Evolutionary conservation across 345 rosid species (phyloP).

Genomic region (Clausena lansium): DNA sequence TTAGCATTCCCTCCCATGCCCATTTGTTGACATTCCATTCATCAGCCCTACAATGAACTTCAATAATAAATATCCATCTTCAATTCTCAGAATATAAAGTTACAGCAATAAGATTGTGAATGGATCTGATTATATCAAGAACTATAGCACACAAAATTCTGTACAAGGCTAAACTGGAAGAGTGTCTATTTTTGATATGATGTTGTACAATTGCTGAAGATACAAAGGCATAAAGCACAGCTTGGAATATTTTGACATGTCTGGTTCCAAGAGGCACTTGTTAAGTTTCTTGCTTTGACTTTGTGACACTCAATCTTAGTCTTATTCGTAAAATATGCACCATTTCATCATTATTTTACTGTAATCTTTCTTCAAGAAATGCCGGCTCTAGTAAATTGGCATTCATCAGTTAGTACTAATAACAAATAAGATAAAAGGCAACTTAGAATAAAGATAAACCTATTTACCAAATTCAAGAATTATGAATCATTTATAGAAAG

Average conservation of each 20-base stretch:
- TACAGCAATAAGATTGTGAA: neutral
- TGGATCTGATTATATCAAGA: neutral
- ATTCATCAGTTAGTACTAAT: neutral
- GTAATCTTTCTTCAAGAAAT: neutral
- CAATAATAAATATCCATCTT: constrained; percentile 9
- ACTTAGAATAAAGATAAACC: neutral
- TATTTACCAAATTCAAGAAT: neutral
- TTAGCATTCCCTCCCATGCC: constrained; percentile 94
- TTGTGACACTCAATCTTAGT: neutral
- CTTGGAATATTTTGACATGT: too few species aligned
- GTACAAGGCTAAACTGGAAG: neutral
- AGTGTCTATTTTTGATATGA: neutral
- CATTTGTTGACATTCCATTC: constrained; percentile 99
- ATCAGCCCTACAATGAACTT: constrained; percentile 73
- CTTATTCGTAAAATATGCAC: neutral
- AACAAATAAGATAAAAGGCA: neutral
- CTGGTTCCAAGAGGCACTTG: neutral
- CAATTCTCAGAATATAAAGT: constrained; percentile 2
- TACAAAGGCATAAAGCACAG: too few species aligned
- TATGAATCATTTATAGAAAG: neutral
- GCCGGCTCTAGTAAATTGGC: neutral
- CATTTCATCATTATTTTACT: neutral
- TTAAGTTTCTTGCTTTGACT: neutral
- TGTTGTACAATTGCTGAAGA: too few species aligned
- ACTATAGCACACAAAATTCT: neutral